Conservation (phyloP, 73 alveolate species). For the Blepharisma japonicum region DNA sequence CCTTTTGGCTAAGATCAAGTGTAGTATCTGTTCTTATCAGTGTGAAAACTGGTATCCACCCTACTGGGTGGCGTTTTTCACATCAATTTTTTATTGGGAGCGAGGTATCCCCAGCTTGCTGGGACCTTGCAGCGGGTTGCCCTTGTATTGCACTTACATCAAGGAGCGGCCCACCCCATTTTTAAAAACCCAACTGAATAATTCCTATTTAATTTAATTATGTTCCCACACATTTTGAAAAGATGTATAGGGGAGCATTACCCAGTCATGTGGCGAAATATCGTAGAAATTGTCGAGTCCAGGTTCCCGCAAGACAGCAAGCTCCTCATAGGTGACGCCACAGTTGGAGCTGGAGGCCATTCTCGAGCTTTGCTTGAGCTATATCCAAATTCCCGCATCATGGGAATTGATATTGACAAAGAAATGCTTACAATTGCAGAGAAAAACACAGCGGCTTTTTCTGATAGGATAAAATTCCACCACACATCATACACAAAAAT, state of each 20-base stretch:
- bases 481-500: neutral
- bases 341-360: slow-evolving; percentile 36
- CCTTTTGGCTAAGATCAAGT: slow-evolving; percentile 96
- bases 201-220: neutral
- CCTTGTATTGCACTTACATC: slow-evolving; percentile 32
- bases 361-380: neutral
- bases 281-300: neutral
- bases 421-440: neutral
- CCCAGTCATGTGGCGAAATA: slow-evolving; percentile 29
- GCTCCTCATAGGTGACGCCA: neutral
- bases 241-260: slow-evolving; percentile 4
- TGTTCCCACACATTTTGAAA: neutral
- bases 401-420: slow-evolving; percentile 2
- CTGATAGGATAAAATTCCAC: slow-evolving; percentile 16
- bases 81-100: slow-evolving; percentile 28
- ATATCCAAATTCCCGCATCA: neutral
- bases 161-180: slow-evolving; percentile 25
- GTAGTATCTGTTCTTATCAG: slow-evolving; percentile 97
- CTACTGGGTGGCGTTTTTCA: slow-evolving; percentile 33
- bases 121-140: slow-evolving; percentile 31
- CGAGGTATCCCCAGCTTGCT: slow-evolving; percentile 28
- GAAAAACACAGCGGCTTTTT: neutral
- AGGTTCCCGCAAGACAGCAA: neutral
- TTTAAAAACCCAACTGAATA: neutral
- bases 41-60: slow-evolving; percentile 88